Evolutionary conservation across 2,329 filamentous ascomycete genomes (phyloP).

Genomic region (Gremmenia infestans): DNA sequence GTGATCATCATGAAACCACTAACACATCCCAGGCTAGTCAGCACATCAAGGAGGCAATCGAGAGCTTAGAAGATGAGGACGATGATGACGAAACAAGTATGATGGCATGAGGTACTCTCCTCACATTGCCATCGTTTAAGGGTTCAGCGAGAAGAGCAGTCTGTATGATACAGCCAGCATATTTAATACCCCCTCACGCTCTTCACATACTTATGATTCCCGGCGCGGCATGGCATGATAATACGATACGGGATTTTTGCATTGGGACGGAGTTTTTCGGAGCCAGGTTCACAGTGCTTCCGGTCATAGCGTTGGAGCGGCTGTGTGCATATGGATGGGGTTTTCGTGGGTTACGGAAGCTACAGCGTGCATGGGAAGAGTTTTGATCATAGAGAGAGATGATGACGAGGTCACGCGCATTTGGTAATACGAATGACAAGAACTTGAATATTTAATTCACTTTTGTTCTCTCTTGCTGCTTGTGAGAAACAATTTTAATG

Average conservation of each 20-base stretch:
- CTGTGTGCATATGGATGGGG: background rate
- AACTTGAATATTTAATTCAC: background rate
- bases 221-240: conserved; percentile 7
- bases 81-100: conserved; percentile 44
- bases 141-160: background rate
- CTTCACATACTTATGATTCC: background rate
- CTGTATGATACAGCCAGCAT: background rate
- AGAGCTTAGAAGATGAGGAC: conserved; percentile 77
- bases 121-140: background rate
- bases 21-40: conserved; percentile 64
- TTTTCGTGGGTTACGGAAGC: background rate
- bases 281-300: background rate
- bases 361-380: background rate
- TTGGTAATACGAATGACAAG: background rate
- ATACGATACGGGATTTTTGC: conserved; percentile 10
- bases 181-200: background rate
- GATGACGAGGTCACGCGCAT: background rate
- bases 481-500: background rate
- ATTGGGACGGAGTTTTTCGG: conserved; percentile 5
- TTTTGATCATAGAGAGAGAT: background rate
- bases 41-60: conserved; percentile 95
- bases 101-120: conserved; percentile 13
- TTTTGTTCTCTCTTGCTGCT: background rate
- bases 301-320: background rate
- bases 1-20: conserved; percentile 9